Percentiles rank a stretch among this genome's conserved stretches.
Evolutionary conservation across 768 basidiomycete species (phyloP).

Genomic region (Hydnum rufescens): DNA sequence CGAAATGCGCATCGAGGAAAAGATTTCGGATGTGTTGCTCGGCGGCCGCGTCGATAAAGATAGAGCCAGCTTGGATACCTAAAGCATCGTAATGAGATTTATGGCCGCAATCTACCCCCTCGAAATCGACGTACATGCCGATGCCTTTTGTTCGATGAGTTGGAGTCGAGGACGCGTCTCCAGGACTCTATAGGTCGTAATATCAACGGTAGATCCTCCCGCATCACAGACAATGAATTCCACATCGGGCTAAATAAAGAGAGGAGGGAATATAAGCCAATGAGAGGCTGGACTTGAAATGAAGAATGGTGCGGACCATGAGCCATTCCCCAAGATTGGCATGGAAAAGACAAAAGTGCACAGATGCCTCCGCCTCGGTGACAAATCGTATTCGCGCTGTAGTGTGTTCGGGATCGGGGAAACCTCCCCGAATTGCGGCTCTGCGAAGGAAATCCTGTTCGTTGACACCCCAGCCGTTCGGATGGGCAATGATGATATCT

Average conservation of each 20-base stretch:
- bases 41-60: not conserved
- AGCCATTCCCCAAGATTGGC: not conserved
- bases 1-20: not conserved
- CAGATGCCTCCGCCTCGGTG: slow-evolving; percentile 33
- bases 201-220: not conserved
- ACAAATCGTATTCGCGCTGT: slow-evolving; percentile 30
- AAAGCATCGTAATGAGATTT: not conserved
- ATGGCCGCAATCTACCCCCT: no score
- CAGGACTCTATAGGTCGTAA: not conserved
- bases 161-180: not conserved
- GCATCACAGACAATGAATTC: slow-evolving; percentile 1
- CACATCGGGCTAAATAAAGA: not conserved
- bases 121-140: slow-evolving; percentile 1
- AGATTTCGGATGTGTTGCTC: not conserved
- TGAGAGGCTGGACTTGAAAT: not conserved
- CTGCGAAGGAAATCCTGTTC: slow-evolving; percentile 27
- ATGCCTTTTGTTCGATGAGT: not conserved
- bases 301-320: not conserved
- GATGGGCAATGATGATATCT: slow-evolving; percentile 11
- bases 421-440: slow-evolving; percentile 24
- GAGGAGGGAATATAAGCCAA: not conserved
- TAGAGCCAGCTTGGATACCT: slow-evolving; percentile 1
- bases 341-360: slow-evolving; percentile 20
- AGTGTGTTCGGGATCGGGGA: slow-evolving; percentile 19
- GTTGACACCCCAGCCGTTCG: slow-evolving; percentile 29